Evolutionary conservation across 768 basidiomycete species (phyloP).

Genomic region (Terana coerulea): DNA sequence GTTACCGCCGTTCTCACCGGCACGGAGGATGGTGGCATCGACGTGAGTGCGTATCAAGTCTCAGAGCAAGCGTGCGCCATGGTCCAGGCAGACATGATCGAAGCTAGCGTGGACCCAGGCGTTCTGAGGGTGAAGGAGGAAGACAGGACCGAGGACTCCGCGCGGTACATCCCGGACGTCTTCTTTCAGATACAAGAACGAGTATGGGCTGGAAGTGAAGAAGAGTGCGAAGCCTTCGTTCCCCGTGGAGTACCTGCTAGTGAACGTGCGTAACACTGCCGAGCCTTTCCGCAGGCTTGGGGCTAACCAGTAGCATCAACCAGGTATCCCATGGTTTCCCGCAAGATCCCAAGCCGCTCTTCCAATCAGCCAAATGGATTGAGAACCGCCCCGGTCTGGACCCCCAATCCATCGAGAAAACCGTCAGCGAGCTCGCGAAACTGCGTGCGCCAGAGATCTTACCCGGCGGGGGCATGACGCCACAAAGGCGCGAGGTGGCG

Average conservation of each 20-base stretch:
- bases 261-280: constrained; percentile 66
- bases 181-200: constrained; percentile 98
- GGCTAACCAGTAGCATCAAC: neutral
- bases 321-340: constrained; percentile 97
- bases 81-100: constrained; percentile 98
- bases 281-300: neutral
- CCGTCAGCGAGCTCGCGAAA: constrained; percentile 55
- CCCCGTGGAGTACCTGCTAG: constrained; percentile 95
- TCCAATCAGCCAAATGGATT: constrained; percentile 77
- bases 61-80: constrained; percentile 96
- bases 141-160: constrained; percentile 63
- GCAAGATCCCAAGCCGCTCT: constrained; percentile 74
- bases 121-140: constrained; percentile 93
- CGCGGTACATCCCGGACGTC: constrained; percentile 95
- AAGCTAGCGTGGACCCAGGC: constrained; percentile 93
- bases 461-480: constrained; percentile 43
- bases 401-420: constrained; percentile 67
- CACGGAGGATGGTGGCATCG: constrained; percentile 86
- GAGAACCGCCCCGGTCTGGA: constrained; percentile 90
- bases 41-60: constrained; percentile 90
- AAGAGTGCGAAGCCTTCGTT: constrained; percentile 98
- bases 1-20: constrained; percentile 93
- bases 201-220: constrained; percentile 96
- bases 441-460: constrained; percentile 57
- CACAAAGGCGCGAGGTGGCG: constrained; percentile 60